Evolutionary conservation across 352 stramenopile species (phyloP).

Genomic region (Phytophthora tubulina): DNA sequence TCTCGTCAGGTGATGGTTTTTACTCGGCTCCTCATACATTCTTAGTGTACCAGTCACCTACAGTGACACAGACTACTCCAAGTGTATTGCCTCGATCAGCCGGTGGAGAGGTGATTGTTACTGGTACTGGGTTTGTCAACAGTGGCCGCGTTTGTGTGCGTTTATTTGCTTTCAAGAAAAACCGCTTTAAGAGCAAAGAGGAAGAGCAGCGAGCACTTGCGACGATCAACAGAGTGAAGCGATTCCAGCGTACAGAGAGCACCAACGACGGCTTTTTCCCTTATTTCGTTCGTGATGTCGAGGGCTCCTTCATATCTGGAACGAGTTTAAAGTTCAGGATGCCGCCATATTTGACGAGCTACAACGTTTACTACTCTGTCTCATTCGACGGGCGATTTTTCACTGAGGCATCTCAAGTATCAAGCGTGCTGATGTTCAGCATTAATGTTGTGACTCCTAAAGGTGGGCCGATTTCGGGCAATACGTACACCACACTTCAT

Average conservation of each 20-base stretch:
- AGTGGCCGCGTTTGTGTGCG: conserved; percentile 48
- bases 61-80: conserved; percentile 51
- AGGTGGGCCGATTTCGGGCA: conserved; percentile 71
- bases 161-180: conserved; percentile 57
- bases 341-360: conserved; percentile 61
- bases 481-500: conserved; percentile 72
- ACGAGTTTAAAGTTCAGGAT: conserved; percentile 51
- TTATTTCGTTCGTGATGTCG: conserved; percentile 49
- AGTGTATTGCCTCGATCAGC: conserved; percentile 64
- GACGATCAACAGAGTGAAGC: conserved; percentile 44
- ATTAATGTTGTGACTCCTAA: conserved; percentile 58
- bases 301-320: conserved; percentile 50
- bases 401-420: conserved; percentile 42
- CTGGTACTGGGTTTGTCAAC: conserved; percentile 58
- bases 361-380: conserved; percentile 71
- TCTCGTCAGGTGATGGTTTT: conserved; percentile 71
- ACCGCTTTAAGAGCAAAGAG: conserved; percentile 31
- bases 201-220: conserved; percentile 45
- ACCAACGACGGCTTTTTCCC: conserved; percentile 53
- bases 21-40: conserved; percentile 56
- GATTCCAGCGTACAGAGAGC: conserved; percentile 35
- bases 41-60: conserved; percentile 57
- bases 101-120: conserved; percentile 61
- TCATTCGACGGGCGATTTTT: conserved; percentile 67
- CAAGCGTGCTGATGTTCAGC: conserved; percentile 67